Percentiles rank a stretch among this genome's conserved stretches.
Evolutionary conservation across 2,329 filamentous ascomycete genomes (phyloP).

Genomic region (Incumbomyces delicatus): DNA sequence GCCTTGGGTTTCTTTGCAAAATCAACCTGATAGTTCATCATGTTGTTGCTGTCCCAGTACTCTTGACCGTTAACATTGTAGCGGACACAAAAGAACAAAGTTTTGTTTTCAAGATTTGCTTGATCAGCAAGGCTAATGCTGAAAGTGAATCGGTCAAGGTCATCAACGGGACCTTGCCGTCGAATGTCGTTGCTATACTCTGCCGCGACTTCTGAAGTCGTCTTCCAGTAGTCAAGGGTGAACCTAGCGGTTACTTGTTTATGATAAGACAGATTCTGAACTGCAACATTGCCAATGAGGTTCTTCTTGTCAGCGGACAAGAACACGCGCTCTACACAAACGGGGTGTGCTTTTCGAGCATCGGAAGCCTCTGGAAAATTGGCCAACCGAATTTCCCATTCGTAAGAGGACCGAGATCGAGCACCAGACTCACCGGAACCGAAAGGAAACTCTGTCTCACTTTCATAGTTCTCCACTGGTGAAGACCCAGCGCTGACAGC

Average conservation of each 20-base stretch:
- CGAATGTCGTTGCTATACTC: slow-evolving; percentile 75
- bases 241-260: slow-evolving; percentile 88
- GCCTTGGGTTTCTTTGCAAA: slow-evolving; percentile 70
- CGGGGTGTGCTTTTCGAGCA: slow-evolving; percentile 50
- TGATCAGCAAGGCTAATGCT: slow-evolving; percentile 86
- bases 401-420: slow-evolving; percentile 47
- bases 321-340: slow-evolving; percentile 78
- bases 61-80: slow-evolving; percentile 78
- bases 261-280: slow-evolving; percentile 80
- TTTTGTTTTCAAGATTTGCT: slow-evolving; percentile 85
- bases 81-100: slow-evolving; percentile 80
- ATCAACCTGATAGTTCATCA: slow-evolving; percentile 85
- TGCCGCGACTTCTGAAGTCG: slow-evolving; percentile 85
- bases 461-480: slow-evolving; percentile 78
- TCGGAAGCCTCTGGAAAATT: slow-evolving; percentile 67
- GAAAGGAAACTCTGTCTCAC: slow-evolving; percentile 85
- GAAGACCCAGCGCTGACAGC: slow-evolving; percentile 92
- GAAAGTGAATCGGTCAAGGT: slow-evolving; percentile 85
- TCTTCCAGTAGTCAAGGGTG: slow-evolving; percentile 97
- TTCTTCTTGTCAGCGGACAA: slow-evolving; percentile 80
- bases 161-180: slow-evolving; percentile 47
- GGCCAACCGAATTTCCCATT: slow-evolving; percentile 77
- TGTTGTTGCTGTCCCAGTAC: slow-evolving; percentile 89
- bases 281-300: slow-evolving; percentile 71
- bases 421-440: slow-evolving; percentile 39